Conservation (phyloP, 148 eudicot species). For the Persicaria tinctoria region DNA sequence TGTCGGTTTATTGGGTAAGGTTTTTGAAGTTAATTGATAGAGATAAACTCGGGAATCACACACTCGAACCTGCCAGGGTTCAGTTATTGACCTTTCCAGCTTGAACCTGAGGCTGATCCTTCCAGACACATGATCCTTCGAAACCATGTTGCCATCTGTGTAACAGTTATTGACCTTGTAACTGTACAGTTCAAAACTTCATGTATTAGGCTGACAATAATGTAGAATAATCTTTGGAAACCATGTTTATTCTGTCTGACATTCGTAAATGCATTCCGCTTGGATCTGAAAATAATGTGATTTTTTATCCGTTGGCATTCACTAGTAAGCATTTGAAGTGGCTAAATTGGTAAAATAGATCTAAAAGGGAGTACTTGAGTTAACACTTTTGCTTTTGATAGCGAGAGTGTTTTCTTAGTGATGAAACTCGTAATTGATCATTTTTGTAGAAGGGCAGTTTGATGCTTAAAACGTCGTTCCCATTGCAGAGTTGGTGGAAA, state of each 20-base stretch:
- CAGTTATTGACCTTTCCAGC: too few relatives aligned
- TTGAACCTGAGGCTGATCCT: too few relatives aligned
- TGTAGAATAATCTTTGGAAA: too few relatives aligned
- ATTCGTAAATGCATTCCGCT: background rate
- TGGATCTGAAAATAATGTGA: background rate
- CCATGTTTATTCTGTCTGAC: too few relatives aligned
- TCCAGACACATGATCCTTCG: too few relatives aligned
- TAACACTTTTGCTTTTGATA: background rate
- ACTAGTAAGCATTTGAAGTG: background rate
- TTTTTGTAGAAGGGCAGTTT: background rate
- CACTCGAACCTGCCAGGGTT: too few relatives aligned
- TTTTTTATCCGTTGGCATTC: background rate
- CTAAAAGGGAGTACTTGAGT: background rate
- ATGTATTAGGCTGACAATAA: too few relatives aligned
- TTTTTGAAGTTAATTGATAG: too few relatives aligned
- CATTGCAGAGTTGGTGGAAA: slow-evolving; percentile 60
- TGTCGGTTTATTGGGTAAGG: too few relatives aligned
- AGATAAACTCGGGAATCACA: too few relatives aligned
- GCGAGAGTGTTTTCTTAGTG: background rate
- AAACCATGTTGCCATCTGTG: too few relatives aligned
- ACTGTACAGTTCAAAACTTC: background rate
- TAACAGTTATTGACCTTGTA: background rate
- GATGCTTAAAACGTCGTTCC: background rate
- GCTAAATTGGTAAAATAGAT: background rate
- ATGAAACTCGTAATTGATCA: background rate